These are phyloP conservation scores for Leucogyrophana mollusca DNA, from an alignment of 768 basidiomycete genomes.

Conservation along the genomic window DNA sequence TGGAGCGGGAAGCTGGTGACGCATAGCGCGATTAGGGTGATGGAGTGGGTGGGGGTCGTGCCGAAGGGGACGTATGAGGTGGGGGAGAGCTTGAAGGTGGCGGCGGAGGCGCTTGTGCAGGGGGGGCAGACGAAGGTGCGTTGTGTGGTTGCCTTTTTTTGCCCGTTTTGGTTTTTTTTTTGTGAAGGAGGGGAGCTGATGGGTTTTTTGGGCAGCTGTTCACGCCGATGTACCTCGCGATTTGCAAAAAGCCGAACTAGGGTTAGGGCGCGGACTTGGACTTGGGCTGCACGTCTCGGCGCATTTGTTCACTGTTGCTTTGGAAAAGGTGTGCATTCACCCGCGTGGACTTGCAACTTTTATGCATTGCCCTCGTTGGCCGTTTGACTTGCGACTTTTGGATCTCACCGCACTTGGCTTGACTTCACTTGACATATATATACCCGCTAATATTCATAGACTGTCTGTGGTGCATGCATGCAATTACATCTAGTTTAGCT, in stretches of 20 bases:
- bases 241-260: slow-evolving; percentile 65
- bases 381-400: too few species aligned
- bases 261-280: too few species aligned
- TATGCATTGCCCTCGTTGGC: too few species aligned
- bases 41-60: slow-evolving; percentile 77
- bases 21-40: slow-evolving; percentile 70
- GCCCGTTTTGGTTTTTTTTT: not conserved
- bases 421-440: too few species aligned
- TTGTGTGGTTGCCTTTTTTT: slow-evolving; percentile 4
- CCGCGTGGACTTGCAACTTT: too few species aligned
- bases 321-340: too few species aligned
- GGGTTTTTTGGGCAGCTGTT: slow-evolving; percentile 56
- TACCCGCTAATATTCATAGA: too few species aligned
- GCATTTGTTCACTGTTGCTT: too few species aligned
- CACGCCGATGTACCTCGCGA: slow-evolving; percentile 82
- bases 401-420: too few species aligned
- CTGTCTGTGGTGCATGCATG: too few species aligned
- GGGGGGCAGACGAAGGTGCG: slow-evolving; percentile 85
- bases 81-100: slow-evolving; percentile 83
- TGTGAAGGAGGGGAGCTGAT: slow-evolving; percentile 11
- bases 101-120: slow-evolving; percentile 73
- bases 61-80: slow-evolving; percentile 94
- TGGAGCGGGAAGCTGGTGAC: slow-evolving; percentile 82
- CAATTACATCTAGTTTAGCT: too few species aligned
- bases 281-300: too few species aligned